Evolutionary conservation across 2,329 filamentous ascomycete species (phyloP).

Genomic region (Microsporum canis): DNA sequence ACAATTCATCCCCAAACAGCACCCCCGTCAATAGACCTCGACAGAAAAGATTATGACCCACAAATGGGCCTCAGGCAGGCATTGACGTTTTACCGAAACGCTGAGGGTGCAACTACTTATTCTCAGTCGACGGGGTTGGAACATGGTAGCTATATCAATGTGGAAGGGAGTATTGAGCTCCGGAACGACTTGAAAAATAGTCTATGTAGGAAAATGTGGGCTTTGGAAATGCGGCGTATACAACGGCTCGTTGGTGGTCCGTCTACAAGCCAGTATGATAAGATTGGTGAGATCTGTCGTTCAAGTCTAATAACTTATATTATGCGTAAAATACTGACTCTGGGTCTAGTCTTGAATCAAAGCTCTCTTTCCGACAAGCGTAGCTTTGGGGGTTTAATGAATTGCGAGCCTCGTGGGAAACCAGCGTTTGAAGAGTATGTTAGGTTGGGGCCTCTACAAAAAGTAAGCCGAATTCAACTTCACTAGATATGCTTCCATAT

Average conservation of each 20-base stretch:
- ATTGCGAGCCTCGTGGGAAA: conserved; percentile 27
- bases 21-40: conserved; percentile 29
- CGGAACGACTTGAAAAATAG: conserved; percentile 30
- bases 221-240: conserved; percentile 32
- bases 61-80: conserved; percentile 31
- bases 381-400: conserved; percentile 31
- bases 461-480: conserved; percentile 19
- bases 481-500: background rate
- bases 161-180: conserved; percentile 33
- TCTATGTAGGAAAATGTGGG: conserved; percentile 33
- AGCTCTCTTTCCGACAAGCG: conserved; percentile 26
- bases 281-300: conserved; percentile 25
- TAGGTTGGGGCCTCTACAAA: conserved; percentile 29
- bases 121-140: conserved; percentile 30
- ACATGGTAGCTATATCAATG: conserved; percentile 34
- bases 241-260: conserved; percentile 32
- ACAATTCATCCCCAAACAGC: conserved; percentile 36
- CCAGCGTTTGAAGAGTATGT: conserved; percentile 29
- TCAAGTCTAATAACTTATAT: background rate
- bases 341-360: conserved; percentile 21
- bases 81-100: conserved; percentile 32
- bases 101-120: conserved; percentile 28
- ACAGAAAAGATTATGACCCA: conserved; percentile 34
- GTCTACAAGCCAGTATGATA: conserved; percentile 25
- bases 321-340: background rate